Evolutionary conservation across 768 basidiomycete species (phyloP), one percentile per base, ranked within the genome.

Genomic region (Lactarius vividus): DNA sequence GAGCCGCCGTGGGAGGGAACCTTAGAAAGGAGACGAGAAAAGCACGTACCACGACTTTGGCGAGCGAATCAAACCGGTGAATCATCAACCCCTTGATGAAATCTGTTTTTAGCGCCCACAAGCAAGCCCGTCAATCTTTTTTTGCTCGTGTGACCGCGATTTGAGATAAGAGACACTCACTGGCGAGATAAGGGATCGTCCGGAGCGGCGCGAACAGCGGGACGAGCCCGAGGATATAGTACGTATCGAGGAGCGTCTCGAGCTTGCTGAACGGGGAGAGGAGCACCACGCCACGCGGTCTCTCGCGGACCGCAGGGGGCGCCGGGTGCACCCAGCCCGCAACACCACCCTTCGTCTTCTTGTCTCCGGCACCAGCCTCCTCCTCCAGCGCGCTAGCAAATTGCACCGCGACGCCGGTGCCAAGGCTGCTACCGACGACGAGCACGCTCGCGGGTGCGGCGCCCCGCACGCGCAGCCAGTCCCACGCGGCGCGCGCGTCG

Each of bases 391-490:
- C 70, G 29, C 73, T 78, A n/a, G 77, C 80, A 23, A 82, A 74
- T 60, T 72, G 79, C 28, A 79, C 79, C 1, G 77, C 81, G 2
- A 98, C 90, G 0, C 88, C 94, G 0, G 95, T 95, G 2, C 96
- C 96, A 16, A 98, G 79, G 70, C 92, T 95, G 70, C 95, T 93
- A 0, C 96, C 96, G 8, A 92, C 79, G 54, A 98, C 75, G 6
- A 94, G 78, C 42, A 97, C 80, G 63, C 88, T 80, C 33, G 84
- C 77, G 1, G 83, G 75, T 44, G 75, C 75, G 8, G 86, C 88
- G n/a, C 88, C 88, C 33, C 84, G 80, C 10, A 75, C 73, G 8
- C 85, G 72, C 3, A 95, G 76, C 88, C 89, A 97, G 71, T 91
- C 84, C 84, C 87, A 96, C 0, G 88, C 92, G 0, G 92, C 84